Evolutionary conservation across 805 yeast genomes (phyloP), one percentile per base, ranked within the genome.

Genomic region (Yarrowia phangngaensis): DNA sequence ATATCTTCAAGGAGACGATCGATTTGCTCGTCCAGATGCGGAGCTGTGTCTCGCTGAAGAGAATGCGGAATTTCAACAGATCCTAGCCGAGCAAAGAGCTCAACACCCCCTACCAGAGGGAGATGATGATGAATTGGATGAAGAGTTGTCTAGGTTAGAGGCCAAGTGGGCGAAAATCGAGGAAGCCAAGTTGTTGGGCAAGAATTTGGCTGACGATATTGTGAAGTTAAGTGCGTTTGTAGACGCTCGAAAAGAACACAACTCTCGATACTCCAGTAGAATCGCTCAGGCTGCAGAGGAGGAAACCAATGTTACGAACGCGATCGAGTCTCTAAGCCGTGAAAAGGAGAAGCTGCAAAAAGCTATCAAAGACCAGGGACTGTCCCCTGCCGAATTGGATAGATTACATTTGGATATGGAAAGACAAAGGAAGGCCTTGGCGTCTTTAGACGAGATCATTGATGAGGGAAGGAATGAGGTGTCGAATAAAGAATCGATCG

Each of bases 191-290:
- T 76, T 74, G 58, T 79, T 81, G 60, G 64, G 78, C 4, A 70
- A 70, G 53, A 84, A 86, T 1, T 67, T 87, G 50, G 83, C 81
- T 54, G 76, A 76, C 53, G 95, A 87, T 62, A 70, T 82, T 32
- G 67, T 69, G 33, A 82, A 83, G 62, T 83, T 85, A 58, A 73
- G 76, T 56, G 81, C 79, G n/a, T 85, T 82, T 59, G 78, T 84
- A 47, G 77, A 77, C 33, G 71, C 77, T 6, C 80, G 84, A 76
- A 76, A 79, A 56, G 68, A 69, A n/a, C 71, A 85, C 53, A 81
- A 79, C 55, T 55, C 62, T 11, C 80, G 78, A 60, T 84, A 95
- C 92, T 70, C 74, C 2, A 55, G 64, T 13, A 74, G 78, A 33
- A 60, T 86, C 40, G 68, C 71, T n/a, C 77, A 77, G 54, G 73